phyloP scores from a whole-genome alignment of 257 asterid genomes.

The Cynanchum wilfordii region DNA sequence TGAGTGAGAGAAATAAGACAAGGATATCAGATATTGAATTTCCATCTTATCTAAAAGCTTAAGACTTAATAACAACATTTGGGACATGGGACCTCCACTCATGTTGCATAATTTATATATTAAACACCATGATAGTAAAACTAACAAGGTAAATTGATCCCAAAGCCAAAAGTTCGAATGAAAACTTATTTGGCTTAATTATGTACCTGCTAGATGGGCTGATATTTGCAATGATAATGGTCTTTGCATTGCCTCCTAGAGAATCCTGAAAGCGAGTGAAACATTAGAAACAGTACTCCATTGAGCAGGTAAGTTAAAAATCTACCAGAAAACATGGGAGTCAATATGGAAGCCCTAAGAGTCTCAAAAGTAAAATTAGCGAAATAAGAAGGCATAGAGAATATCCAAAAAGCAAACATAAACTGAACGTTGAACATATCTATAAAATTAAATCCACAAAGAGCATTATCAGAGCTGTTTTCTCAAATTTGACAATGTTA shows the following conservation, averaged over 20 bases:
- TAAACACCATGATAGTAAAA: background rate
- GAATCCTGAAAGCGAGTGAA: conserved; percentile 57
- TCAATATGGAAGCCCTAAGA: background rate
- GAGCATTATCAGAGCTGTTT: background rate
- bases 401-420: background rate
- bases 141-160: background rate
- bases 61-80: background rate
- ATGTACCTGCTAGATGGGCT: conserved; percentile 82
- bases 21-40: background rate
- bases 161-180: background rate
- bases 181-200: conserved; percentile 1
- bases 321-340: background rate
- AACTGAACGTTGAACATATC: background rate
- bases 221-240: conserved; percentile 86
- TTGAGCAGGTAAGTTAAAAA: background rate
- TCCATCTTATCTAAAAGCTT: background rate
- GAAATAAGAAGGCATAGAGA: background rate
- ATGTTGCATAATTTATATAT: background rate
- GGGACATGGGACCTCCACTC: background rate
- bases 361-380: background rate
- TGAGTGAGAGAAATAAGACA: background rate
- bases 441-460: background rate
- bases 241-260: conserved; percentile 96
- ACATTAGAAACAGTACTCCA: background rate
- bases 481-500: background rate